Percentiles rank a stretch among this genome's conserved stretches.
Conservation (phyloP, 148 eudicot genomes). For the Polygonum maritimum region DNA sequence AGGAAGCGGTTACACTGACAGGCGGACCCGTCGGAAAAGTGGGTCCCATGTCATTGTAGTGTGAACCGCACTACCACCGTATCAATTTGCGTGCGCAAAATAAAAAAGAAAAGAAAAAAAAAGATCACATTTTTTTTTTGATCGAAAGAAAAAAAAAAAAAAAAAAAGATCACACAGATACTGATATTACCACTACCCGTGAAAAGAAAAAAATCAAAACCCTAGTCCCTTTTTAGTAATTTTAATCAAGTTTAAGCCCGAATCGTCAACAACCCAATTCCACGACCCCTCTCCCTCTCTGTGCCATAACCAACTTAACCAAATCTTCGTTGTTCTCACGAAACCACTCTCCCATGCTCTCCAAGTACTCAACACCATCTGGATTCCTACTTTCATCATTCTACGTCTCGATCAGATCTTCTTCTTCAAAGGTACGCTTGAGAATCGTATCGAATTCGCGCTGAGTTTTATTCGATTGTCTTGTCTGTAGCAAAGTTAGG, state of each 20-base stretch:
- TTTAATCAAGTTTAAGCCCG: slow-evolving; percentile 13
- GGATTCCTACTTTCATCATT: slow-evolving; percentile 12
- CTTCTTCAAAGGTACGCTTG: slow-evolving; percentile 27
- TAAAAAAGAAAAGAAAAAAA: background rate
- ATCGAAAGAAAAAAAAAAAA: no score
- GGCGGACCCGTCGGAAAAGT: background rate
- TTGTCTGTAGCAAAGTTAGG: background rate
- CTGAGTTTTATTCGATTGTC: background rate
- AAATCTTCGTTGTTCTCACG: slow-evolving; percentile 32
- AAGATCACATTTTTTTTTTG: no score
- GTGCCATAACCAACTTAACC: slow-evolving; percentile 36
- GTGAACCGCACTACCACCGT: slow-evolving; percentile 5
- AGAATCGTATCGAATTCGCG: slow-evolving; percentile 26
- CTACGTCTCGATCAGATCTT: background rate
- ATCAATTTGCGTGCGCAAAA: background rate
- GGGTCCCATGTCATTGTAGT: background rate
- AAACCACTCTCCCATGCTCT: slow-evolving; percentile 25
- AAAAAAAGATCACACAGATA: slow-evolving; percentile 3
- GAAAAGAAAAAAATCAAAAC: slow-evolving; percentile 16
- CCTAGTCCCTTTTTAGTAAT: slow-evolving; percentile 23
- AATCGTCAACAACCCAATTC: background rate
- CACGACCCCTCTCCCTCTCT: slow-evolving; percentile 4
- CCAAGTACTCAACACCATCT: slow-evolving; percentile 13
- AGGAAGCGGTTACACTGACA: background rate
- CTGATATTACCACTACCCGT: background rate